These are phyloP conservation scores for Salix dunnii DNA, from an alignment of 345 rosid genomes.

Conservation along the genomic window DNA sequence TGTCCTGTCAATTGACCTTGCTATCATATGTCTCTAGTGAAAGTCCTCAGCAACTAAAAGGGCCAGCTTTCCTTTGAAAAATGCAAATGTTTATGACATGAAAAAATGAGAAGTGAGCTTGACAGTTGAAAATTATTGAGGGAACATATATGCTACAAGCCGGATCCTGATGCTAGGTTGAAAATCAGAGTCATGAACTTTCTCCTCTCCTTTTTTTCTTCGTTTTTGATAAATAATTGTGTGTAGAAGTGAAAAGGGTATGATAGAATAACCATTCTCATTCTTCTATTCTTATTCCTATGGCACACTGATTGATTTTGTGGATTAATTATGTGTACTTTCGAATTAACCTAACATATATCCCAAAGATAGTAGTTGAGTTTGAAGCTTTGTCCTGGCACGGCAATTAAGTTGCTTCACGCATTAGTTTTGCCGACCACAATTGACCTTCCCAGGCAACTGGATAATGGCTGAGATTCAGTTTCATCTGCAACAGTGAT, in stretches of 20 bases:
- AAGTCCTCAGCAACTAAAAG: constrained; percentile 12
- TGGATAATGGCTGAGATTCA: neutral
- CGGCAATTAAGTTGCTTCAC: neutral
- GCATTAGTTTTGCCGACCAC: neutral
- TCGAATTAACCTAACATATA: no score
- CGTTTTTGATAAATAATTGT: neutral
- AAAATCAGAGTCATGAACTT: neutral
- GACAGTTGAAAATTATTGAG: constrained; percentile 17
- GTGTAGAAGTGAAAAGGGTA: neutral
- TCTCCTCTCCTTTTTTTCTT: neutral
- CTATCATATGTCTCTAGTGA: neutral
- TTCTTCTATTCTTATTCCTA: no score
- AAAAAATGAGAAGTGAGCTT: neutral
- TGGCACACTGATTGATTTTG: no score
- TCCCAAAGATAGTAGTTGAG: neutral
- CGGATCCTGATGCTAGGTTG: constrained; percentile 1
- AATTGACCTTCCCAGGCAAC: neutral
- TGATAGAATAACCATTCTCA: no score
- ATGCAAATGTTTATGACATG: constrained; percentile 5
- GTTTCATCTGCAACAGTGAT: neutral
- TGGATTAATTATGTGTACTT: no score
- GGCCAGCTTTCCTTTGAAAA: neutral
- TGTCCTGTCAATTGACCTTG: neutral
- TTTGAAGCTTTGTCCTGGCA: neutral
- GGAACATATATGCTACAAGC: neutral